Evolutionary conservation across 768 basidiomycete genomes (phyloP), one percentile per base, ranked within the genome.

Genomic region (Amyloporia xantha): DNA sequence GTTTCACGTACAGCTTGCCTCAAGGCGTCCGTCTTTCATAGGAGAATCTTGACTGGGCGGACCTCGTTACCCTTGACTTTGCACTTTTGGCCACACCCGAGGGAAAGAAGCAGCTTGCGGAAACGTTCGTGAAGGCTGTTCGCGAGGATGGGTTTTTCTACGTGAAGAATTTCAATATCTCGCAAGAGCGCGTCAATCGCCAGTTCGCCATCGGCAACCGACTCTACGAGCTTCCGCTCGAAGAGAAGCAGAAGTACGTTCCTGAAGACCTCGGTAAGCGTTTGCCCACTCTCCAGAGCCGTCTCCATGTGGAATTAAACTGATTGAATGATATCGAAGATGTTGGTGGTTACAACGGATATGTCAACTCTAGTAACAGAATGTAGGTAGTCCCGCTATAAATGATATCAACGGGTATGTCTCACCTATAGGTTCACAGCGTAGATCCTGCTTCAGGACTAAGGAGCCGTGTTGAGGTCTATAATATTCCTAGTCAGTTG

Each of bases 81-180:
- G 65, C 66, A 44, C 53, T 64, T 19, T 70, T 65, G 55, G 59
- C 54, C 17, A 68, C 67, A 2, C 64, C 68, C 1, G 68, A 72
- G 51, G 74, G 72, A 37, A 71, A 68, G 49, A 62, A 66, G 30
- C 53, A 67, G 50, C 71, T 73, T 19, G 70, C 74, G 1, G 42
- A 69, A 43, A 67, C 58, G 10, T 65, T 76, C 26, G 68, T 76
- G 54, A 58, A 66, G 30, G 74, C 71, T 10, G 64, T 76, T 25
- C 68, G 71, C 26, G 68, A 69, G 54, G 68, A 75, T 49, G 74
- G 74, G 9, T 75, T 74, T 63, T 76, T 75, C 67, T 76, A 75
- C 58, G 72, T 76, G 25, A 72, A 70, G 64, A 71, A 71, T 58
- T 77, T 72, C 57, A 72, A 70, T 51, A 72, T 78, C 52, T 59